Percentiles rank a stretch among this genome's conserved stretches.
phyloP scores from a whole-genome alignment of 1,284 basidiomycete genomes.

The Ustilago esculenta region DNA sequence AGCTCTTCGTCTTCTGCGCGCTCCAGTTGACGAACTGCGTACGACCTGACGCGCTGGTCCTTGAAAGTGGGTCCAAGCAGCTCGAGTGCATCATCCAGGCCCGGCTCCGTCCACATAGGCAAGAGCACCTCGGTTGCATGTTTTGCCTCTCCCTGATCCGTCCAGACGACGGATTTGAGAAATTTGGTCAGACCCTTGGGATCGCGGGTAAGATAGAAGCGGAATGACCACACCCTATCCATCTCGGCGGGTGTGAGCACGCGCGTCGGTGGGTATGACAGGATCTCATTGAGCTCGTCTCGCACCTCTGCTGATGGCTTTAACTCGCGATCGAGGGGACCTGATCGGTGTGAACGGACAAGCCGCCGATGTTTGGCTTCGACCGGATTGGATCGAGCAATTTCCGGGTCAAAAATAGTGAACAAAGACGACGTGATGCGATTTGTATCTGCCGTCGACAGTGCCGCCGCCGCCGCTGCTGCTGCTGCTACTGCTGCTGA shows the following conservation, averaged over 20 bases:
- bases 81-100: slow-evolving; percentile 94
- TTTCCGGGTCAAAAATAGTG: slow-evolving; percentile 91
- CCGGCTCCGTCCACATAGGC: slow-evolving; percentile 96
- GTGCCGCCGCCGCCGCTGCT: slow-evolving; percentile 53
- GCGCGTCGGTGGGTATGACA: slow-evolving; percentile 89
- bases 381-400: slow-evolving; percentile 89
- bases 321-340: slow-evolving; percentile 91
- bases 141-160: slow-evolving; percentile 92
- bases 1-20: slow-evolving; percentile 97
- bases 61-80: slow-evolving; percentile 86
- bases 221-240: slow-evolving; percentile 97
- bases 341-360: slow-evolving; percentile 91
- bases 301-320: slow-evolving; percentile 93
- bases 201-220: slow-evolving; percentile 91
- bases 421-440: slow-evolving; percentile 73
- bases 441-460: slow-evolving; percentile 66
- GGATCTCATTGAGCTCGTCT: slow-evolving; percentile 89
- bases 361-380: slow-evolving; percentile 96
- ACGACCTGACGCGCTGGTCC: slow-evolving; percentile 89
- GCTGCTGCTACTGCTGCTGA: slow-evolving; percentile 37
- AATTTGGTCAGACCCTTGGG: slow-evolving; percentile 93
- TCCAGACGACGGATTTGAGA: slow-evolving; percentile 96
- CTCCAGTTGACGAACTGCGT: slow-evolving; percentile 89
- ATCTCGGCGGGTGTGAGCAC: slow-evolving; percentile 89
- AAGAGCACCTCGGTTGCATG: slow-evolving; percentile 96